Conservation (phyloP, 225 moss, liverwort and hornwort species). For the Sphagnum tenellum region DNA sequence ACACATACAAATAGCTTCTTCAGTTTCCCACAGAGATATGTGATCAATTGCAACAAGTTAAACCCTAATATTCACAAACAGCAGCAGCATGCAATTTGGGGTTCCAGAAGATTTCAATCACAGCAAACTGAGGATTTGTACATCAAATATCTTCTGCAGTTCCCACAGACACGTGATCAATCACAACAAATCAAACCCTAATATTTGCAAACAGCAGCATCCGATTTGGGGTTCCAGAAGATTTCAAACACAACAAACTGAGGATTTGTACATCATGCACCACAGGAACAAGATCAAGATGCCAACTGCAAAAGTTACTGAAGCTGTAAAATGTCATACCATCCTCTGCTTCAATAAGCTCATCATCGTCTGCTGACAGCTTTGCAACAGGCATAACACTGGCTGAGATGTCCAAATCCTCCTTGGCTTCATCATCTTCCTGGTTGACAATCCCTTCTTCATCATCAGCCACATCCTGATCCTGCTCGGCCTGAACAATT, state of each 20-base stretch:
- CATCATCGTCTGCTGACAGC: constrained; percentile 34
- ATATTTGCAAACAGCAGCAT: not conserved
- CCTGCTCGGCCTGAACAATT: constrained; percentile 1
- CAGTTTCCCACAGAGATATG: not conserved
- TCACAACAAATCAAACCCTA: not conserved
- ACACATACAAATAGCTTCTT: not conserved
- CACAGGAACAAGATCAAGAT: not conserved
- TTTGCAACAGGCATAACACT: constrained; percentile 41
- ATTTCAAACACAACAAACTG: not conserved
- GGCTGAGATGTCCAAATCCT: constrained; percentile 4
- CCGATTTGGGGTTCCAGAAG: not conserved
- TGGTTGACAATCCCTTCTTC: constrained; percentile 24
- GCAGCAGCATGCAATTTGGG: not conserved
- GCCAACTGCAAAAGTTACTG: no score
- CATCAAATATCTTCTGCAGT: not conserved
- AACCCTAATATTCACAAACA: not conserved
- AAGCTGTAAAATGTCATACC: not conserved
- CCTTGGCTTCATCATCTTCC: constrained; percentile 17
- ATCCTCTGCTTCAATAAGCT: constrained; percentile 12
- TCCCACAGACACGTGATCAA: not conserved
- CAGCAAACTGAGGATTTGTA: not conserved
- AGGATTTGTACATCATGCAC: not conserved
- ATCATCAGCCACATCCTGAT: constrained; percentile 8
- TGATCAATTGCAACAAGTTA: not conserved
- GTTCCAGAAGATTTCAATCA: not conserved